A percentile compares a stretch with the other conserved stretches of the same genome.
Evolutionary conservation across 768 basidiomycete genomes (phyloP).

Genomic region (Suillus subalutaceus): DNA sequence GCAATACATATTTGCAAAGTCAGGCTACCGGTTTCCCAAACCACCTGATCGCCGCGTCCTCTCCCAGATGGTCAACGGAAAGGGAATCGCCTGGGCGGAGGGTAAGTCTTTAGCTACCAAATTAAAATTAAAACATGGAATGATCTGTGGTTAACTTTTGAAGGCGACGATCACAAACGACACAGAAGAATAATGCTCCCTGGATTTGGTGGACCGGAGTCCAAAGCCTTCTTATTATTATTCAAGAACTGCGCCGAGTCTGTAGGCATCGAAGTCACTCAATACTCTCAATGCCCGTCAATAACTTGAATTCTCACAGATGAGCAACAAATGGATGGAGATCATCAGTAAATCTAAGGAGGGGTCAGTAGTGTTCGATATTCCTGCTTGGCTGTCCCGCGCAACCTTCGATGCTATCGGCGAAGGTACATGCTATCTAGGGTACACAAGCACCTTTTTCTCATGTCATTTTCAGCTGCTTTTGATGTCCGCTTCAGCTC

Average conservation of each 20-base stretch:
- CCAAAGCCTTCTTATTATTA: constrained; percentile 49
- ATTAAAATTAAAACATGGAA: neutral
- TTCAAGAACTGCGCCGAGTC: constrained; percentile 42
- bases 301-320: constrained; percentile 16
- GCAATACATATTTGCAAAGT: constrained; percentile 42
- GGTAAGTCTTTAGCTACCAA: constrained; percentile 34
- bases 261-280: constrained; percentile 16
- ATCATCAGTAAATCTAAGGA: constrained; percentile 14
- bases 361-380: constrained; percentile 24
- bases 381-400: constrained; percentile 39
- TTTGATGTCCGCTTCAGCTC: constrained; percentile 53
- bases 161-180: constrained; percentile 49
- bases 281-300: neutral
- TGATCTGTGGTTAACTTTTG: neutral
- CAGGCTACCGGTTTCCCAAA: constrained; percentile 47
- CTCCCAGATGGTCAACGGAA: constrained; percentile 29
- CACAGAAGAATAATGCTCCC: constrained; percentile 58
- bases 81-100: constrained; percentile 42
- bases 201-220: constrained; percentile 55
- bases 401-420: constrained; percentile 58
- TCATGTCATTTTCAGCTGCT: constrained; percentile 34
- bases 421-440: constrained; percentile 35
- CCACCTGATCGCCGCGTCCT: constrained; percentile 26
- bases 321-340: constrained; percentile 29
- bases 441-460: neutral